Evolutionary conservation across 257 asterid genomes (phyloP).

Genomic region (Solanum dulcamara): DNA sequence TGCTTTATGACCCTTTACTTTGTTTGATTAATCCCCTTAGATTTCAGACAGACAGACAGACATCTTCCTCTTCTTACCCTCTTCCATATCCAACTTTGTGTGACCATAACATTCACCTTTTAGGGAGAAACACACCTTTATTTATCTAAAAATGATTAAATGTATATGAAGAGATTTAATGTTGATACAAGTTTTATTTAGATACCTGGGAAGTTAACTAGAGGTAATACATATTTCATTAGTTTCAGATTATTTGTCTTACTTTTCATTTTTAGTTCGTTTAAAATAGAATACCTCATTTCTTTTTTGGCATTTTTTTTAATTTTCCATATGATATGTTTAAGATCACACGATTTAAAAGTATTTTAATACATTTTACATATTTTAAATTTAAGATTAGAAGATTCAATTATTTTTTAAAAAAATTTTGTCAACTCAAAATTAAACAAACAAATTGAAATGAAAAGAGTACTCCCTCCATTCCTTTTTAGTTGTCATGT

Average conservation of each 20-base stretch:
- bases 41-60: slow-evolving; percentile 28
- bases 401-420: no score
- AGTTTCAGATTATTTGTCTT: background rate
- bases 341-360: no score
- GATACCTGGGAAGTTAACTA: rapidly evolving
- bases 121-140: background rate
- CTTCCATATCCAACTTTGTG: background rate
- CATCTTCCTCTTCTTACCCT: background rate
- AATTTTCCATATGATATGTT: background rate
- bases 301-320: background rate
- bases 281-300: background rate
- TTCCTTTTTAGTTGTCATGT: no score
- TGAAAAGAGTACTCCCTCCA: no score
- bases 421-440: no score
- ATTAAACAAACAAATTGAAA: no score
- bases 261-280: background rate
- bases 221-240: background rate
- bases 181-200: background rate
- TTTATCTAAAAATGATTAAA: no score
- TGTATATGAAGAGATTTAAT: background rate
- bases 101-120: background rate
- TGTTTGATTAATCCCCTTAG: slow-evolving; percentile 9
- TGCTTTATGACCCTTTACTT: background rate
- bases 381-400: no score
- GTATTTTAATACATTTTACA: no score